Evolutionary conservation across 805 yeast species (phyloP), one percentile per base, ranked within the genome.

Genomic region (Wickerhamiella bombiphila): DNA sequence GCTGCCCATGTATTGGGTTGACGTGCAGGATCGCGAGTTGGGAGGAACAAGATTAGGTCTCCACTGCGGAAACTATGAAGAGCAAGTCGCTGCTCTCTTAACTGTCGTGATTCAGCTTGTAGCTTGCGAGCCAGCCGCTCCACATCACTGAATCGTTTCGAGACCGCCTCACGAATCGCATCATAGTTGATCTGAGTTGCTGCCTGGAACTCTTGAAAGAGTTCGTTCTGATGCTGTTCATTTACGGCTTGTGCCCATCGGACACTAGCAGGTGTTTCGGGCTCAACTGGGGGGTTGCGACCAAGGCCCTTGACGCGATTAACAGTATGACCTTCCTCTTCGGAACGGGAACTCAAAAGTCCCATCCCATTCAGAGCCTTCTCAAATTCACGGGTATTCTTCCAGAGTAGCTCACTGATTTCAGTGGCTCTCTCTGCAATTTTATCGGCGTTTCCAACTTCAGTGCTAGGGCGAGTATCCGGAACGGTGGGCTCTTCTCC

Each of bases 61-160:
- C 79, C 82, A 8, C 60, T 58, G 40, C 69, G 69, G 58, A 88
- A 88, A 45, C 72, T 65, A 41, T 66, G 68, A 45, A 85, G 66
- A 0, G 91, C 66, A 3, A 88, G 68, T 51, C 76, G 77, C 34
- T 66, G 59, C 33, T 63, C 67, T 22, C 67, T 64, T 39, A 69
- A 63, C 37, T 55, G 51, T 43, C 68, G 70, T 47, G 70, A 75
- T 47, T 81, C 93, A 51, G 76, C 77, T 40, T 86, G 81, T 42
- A 81, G 66, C 51, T 74, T 80, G 50, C 91, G 76, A 2, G 97
- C 97, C 48, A 86, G 66, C 4, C 77, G 72, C 54, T 91, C 97
- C 36, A 88, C 93, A 52, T 88, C 97, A 39, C 70, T 72, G 50
- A 91, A 86, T 41, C 98, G 64, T 52, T 78, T 74, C 28, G 75